Base-by-base conservation (phyloP, 371 early-diverging fungal genomes). In the Choanephora cucurbitarum region DNA sequence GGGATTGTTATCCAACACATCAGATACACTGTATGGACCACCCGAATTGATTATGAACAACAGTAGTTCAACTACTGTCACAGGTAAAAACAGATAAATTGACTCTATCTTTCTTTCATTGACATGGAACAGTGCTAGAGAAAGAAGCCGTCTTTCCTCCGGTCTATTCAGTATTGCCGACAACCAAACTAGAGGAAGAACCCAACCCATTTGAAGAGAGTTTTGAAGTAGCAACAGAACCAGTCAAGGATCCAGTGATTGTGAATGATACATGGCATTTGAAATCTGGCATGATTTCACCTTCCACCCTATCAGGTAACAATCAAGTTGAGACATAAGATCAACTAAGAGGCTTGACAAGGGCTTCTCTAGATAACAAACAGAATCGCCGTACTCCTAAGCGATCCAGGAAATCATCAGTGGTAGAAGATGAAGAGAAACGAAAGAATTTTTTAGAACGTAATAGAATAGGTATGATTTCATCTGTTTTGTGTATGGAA, bases 371-470 rank as follows among this genome's bases (percentile, higher is more conserved):
- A 28, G 28, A 28, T 7, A 28, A 28, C 28, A 28, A 28, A 28
- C 28, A 28, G 28, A 28, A 7, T 28, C 28, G 28, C 7, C 28
- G 28, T 7, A 5, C 28, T 28, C 33, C 37, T 3, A 37, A 41
- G 31, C 24, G 11, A 23, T 18, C 13, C 41, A 21, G n/a, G 37
- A 22, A 39, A 41, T 32, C 49, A 23, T 17, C 13, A 10, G 46
- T 43, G n/a, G 22, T 44, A 21, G 76, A 81, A 24, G 81, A 77
- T 17, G 85, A 87, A 49, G 89, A 87, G 45, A 91, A 89, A 56
- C 77, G 91, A 50, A 76, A 76, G 59, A 90, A 82, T 70, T 91
- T 93, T 70, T 76, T 91, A 70, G 93, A 91, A 67, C 76, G 91
- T 56, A 91, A 91, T 69, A 81, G 91, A 56, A 83, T 85, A 73